Base-by-base conservation (phyloP, 768 basidiomycete species). In the Crucibulum laeve region DNA sequence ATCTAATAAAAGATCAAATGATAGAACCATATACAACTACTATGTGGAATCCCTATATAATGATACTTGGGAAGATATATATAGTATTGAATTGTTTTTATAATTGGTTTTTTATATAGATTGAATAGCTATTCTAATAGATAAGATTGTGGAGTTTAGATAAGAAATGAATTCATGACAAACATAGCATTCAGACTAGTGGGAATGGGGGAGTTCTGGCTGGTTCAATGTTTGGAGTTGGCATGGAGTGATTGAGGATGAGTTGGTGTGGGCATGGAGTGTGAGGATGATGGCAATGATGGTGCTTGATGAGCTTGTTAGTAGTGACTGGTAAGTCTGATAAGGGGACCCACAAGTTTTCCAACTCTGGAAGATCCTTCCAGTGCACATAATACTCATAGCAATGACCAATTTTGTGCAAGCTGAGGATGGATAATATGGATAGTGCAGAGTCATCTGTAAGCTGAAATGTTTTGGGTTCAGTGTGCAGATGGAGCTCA, bases 371-470 rank as follows among this genome's bases (percentile, higher is more conserved):
- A 28, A 46, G 46, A 30, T 46, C 46, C 28, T 49, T 47, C 60
- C 57, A 69, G 4, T 40, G 45, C 1, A 66, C 57, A 23, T 68
- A 53, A 44, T 70, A 67, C n/a, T 70, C 61, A 50, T 56, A 68
- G 19, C 62, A 53, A 18, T 51, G 55, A 7, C 67, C 65, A 40
- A 60, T 54, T 40, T 64, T 63, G 24, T 62, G 60, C 13, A 45
- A 55, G 33, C 67, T 63, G 33, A 64, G 53, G 30, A 68, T 56
- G 1, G 44, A 22, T 4, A 49, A 39, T 42, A 65, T 55, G 5
- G 55, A 26, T 4, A 47, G 43, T 8, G 56, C 36, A 19, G 52
- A 45, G 30, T 62, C 50, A 18, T 37, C 19, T 25, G 51, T 33
- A 21, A 59, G 45, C 28, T 50, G 4, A 39, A 60, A 52, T 32